Percentiles rank a stretch among this genome's conserved stretches.
Evolutionary conservation across 176 grass and related monocot species (phyloP).

Genomic region (Triticum turgidum): DNA sequence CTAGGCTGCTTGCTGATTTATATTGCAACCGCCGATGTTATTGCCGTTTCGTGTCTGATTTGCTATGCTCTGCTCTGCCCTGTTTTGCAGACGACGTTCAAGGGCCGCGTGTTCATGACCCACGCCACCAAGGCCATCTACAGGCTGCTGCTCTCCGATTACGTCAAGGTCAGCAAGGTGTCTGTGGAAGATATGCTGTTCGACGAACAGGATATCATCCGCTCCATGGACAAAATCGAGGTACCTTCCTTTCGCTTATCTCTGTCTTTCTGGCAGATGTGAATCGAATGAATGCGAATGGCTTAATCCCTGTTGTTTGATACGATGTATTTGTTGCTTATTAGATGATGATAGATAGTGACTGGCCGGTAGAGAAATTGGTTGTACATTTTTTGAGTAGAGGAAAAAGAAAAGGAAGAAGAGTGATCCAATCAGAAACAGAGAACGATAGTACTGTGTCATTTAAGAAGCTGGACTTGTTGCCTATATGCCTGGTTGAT

Average conservation of each 20-base stretch:
- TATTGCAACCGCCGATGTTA: too few species aligned
- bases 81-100: constrained; percentile 77
- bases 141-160: constrained; percentile 74
- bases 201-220: constrained; percentile 81
- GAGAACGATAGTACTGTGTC: background rate
- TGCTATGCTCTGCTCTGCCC: background rate
- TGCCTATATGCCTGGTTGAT: background rate
- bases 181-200: constrained; percentile 92
- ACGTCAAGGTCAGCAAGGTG: constrained; percentile 98
- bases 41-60: background rate
- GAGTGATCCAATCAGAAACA: background rate
- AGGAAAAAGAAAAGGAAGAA: background rate
- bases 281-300: background rate
- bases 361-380: background rate
- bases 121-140: constrained; percentile 97
- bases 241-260: background rate
- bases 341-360: background rate
- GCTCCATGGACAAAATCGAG: constrained; percentile 95
- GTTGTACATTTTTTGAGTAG: too few species aligned
- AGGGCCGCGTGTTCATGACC: constrained; percentile 92
- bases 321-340: background rate
- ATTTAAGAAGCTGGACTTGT: background rate
- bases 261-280: background rate
- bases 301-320: background rate
- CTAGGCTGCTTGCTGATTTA: background rate